Conservation (phyloP, 2,329 filamentous ascomycete genomes). For the Neurospora sp. region DNA sequence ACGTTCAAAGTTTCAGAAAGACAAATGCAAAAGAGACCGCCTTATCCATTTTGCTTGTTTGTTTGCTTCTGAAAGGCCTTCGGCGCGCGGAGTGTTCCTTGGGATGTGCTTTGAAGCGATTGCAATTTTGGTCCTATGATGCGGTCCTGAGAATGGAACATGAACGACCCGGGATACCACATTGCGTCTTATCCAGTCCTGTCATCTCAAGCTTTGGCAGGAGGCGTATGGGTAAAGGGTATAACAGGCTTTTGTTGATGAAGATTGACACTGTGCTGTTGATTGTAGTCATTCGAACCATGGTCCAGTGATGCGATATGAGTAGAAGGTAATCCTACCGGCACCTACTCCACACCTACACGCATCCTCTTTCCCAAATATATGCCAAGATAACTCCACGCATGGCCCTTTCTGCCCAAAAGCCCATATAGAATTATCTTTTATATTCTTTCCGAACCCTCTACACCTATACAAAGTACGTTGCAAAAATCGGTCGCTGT, state of each 20-base stretch:
- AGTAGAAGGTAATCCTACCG: too few relatives aligned
- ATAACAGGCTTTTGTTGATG: not conserved
- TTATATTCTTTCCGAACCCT: too few relatives aligned
- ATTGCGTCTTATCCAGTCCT: not conserved
- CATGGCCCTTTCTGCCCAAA: too few relatives aligned
- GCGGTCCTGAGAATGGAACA: not conserved
- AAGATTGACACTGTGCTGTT: not conserved
- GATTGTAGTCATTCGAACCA: not conserved
- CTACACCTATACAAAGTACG: too few relatives aligned
- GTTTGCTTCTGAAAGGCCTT: not conserved
- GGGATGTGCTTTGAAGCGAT: not conserved
- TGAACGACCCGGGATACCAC: not conserved
- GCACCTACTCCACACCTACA: too few relatives aligned
- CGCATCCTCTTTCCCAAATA: too few relatives aligned
- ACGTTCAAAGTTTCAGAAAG: not conserved
- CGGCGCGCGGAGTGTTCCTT: not conserved
- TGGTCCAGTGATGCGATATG: not conserved
- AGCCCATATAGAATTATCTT: too few relatives aligned
- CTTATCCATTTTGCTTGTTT: not conserved
- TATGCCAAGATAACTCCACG: too few relatives aligned
- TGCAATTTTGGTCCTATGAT: not conserved
- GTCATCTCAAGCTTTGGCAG: not conserved
- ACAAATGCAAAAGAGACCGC: not conserved
- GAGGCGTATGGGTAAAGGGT: not conserved
- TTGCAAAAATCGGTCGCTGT: too few relatives aligned